Conservation (phyloP, 2,329 filamentous ascomycete species). For the Claviceps citrina region DNA sequence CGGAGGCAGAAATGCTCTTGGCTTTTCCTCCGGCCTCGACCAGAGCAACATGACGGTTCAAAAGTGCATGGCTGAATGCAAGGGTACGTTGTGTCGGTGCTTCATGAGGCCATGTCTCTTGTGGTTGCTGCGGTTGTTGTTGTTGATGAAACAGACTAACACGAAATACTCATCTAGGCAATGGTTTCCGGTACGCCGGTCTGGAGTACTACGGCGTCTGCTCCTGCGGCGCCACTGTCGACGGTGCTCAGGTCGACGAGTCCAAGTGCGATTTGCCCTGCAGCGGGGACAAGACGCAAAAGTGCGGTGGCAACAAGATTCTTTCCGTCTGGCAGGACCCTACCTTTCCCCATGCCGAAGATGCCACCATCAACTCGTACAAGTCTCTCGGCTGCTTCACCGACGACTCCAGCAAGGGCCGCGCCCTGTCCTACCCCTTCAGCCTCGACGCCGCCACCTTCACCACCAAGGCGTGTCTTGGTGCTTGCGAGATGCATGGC, state of each 20-base stretch:
- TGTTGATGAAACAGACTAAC: neutral
- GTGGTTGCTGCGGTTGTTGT: neutral
- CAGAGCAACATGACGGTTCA: slow-evolving; percentile 30
- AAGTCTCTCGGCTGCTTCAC: slow-evolving; percentile 46
- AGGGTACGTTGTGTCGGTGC: slow-evolving; percentile 19
- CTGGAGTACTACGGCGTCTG: slow-evolving; percentile 37
- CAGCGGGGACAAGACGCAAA: slow-evolving; percentile 28
- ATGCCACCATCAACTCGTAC: slow-evolving; percentile 35
- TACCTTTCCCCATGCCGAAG: slow-evolving; percentile 28
- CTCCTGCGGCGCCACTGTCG: slow-evolving; percentile 36
- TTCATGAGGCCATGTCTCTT: neutral
- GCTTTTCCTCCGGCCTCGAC: slow-evolving; percentile 25
- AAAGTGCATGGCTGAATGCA: slow-evolving; percentile 33
- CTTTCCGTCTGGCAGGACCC: slow-evolving; percentile 35
- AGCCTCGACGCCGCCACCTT: slow-evolving; percentile 20
- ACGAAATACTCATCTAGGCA: slow-evolving; percentile 17
- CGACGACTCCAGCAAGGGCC: slow-evolving; percentile 26
- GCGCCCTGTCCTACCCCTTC: slow-evolving; percentile 30
- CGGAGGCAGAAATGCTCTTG: slow-evolving; percentile 20
- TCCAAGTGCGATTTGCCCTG: slow-evolving; percentile 43
- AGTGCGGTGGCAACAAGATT: slow-evolving; percentile 30
- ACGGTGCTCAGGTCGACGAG: slow-evolving; percentile 35
- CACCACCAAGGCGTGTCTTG: slow-evolving; percentile 28
- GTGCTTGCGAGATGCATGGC: slow-evolving; percentile 26
- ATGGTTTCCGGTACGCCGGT: slow-evolving; percentile 35